Percentiles rank a stretch among this genome's conserved stretches.
Evolutionary conservation across 305 asterid species (phyloP).

Genomic region (Fraxinus sp.): DNA sequence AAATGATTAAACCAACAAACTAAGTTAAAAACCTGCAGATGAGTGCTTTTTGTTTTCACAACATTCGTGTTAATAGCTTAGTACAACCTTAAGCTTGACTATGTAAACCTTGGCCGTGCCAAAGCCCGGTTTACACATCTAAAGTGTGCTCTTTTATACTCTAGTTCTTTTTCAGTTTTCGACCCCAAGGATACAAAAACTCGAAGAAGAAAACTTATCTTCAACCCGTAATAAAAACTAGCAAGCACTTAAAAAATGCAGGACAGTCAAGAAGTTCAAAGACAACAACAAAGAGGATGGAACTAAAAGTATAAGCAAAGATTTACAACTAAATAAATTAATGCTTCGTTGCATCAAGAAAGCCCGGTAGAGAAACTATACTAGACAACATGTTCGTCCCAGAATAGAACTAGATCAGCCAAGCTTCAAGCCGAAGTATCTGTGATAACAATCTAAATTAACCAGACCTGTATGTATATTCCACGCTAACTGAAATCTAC

Average conservation of each 20-base stretch:
- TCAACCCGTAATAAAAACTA: neutral
- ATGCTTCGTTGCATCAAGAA: neutral
- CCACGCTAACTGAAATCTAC: conserved; percentile 40
- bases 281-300: neutral
- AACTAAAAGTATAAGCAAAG: neutral
- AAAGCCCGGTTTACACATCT: neutral
- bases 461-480: conserved; percentile 46
- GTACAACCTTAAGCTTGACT: neutral
- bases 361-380: conserved; percentile 12
- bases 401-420: conserved; percentile 23
- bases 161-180: neutral
- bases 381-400: conserved; percentile 28
- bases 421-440: conserved; percentile 29
- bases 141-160: neutral
- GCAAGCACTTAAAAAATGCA: neutral
- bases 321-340: neutral
- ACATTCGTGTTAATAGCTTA: neutral
- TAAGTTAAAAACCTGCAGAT: neutral
- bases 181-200: neutral
- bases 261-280: neutral
- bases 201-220: neutral
- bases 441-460: conserved; percentile 26
- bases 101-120: neutral
- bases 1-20: neutral
- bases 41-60: neutral